Evolutionary conservation across 2,329 filamentous ascomycete genomes (phyloP), one percentile per base, ranked within the genome.

Genomic region (Rasamsonia emersonii): DNA sequence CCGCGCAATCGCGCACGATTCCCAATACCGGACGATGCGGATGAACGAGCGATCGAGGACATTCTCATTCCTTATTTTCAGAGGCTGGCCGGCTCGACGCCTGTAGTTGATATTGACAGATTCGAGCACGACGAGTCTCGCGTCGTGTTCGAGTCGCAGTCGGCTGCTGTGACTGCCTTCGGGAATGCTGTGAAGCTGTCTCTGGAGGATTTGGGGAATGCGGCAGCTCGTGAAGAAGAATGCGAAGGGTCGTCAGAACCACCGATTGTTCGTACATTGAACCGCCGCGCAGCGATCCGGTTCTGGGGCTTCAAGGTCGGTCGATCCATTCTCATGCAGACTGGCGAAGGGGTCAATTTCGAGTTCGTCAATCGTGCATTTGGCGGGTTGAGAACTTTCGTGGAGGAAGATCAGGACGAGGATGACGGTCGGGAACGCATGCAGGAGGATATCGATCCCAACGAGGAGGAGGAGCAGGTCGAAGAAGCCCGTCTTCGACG

Each of bases 301-400:
- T 77, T 73, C 45, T 82, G 77, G 77, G 72, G 65, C 4, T 58
- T 72, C 33, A 70, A 70, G 33, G 70, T 80, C 10, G 73, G 69
- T 1, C 62, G 75, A 34, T 72, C 75, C 1, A 43, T 81, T 2
- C 48, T 82, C 28, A 66, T 76, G 59, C 71, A 71, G 43, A 68
- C 69, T 13, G 67, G 64, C 0, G 67, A 68, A 39, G 67, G 64
- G 2, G 60, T 80, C 27, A 70, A 70, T 24, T 78, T 71, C 50
- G 58, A 62, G 10, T 68, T 68, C 39, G 68, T 77, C 13, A 75
- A 77, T 45, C 64, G 66, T 18, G 73, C 74, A 3, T 80, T 78
- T 53, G 75, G 76, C 18, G 77, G 76, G 0, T 50, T 71, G n/a
- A 68, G 68, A 4, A 59, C 64, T 9, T 53, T 58, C 2, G 45